Evolutionary conservation across 768 basidiomycete genomes (phyloP).

Genomic region (Hygrocybe punicea): DNA sequence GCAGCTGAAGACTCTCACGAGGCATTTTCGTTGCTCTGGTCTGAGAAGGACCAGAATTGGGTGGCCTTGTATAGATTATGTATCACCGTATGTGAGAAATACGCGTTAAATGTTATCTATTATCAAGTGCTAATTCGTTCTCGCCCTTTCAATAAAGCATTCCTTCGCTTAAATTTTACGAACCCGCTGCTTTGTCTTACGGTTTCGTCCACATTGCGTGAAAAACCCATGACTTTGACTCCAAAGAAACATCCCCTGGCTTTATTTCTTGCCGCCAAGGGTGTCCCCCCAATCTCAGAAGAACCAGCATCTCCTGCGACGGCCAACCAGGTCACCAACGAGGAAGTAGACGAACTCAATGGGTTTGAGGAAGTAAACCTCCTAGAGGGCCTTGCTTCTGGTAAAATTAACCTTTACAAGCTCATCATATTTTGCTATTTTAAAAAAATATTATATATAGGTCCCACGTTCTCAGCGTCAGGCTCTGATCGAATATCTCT

Average conservation of each 20-base stretch:
- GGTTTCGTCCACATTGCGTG: slow-evolving; percentile 81
- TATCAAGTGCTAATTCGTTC: not conserved
- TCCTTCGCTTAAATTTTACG: slow-evolving; percentile 60
- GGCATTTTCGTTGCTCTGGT: slow-evolving; percentile 66
- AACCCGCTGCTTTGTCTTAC: slow-evolving; percentile 85
- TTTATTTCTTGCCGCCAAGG: slow-evolving; percentile 37
- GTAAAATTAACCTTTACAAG: too few species aligned
- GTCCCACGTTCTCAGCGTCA: slow-evolving; percentile 42
- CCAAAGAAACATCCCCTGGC: slow-evolving; percentile 45
- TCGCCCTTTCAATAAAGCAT: slow-evolving; percentile 51
- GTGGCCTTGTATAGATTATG: slow-evolving; percentile 75
- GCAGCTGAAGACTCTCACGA: slow-evolving; percentile 45
- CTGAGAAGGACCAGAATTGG: slow-evolving; percentile 59
- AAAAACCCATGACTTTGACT: slow-evolving; percentile 55
- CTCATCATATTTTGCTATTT: not conserved
- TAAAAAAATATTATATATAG: slow-evolving; percentile 23
- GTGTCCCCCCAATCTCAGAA: slow-evolving; percentile 32
- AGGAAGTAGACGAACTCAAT: slow-evolving; percentile 40
- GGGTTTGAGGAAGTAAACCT: slow-evolving; percentile 66
- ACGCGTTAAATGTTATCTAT: not conserved
- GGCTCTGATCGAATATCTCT: slow-evolving; percentile 42
- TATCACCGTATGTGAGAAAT: slow-evolving; percentile 70
- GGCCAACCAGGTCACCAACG: slow-evolving; percentile 25
- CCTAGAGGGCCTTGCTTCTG: slow-evolving; percentile 62
- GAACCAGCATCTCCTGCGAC: slow-evolving; percentile 35